Percentiles rank a stretch among this genome's conserved stretches.
These are phyloP conservation scores for Penicillium turbatum DNA, from an alignment of 495 filamentous ascomycete species.

Conservation along the genomic window DNA sequence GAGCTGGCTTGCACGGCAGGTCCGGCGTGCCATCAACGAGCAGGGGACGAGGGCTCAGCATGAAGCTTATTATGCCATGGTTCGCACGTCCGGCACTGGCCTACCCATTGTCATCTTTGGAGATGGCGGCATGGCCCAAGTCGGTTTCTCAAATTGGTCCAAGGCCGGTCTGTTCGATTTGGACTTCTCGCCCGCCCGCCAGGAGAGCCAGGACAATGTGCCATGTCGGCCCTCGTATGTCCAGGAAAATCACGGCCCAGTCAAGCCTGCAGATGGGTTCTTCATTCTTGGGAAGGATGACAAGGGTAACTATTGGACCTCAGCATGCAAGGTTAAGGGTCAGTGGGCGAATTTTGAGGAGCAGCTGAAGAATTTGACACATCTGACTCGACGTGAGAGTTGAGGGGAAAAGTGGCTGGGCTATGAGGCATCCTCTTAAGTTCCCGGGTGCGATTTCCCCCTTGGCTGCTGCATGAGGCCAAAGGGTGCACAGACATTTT, in stretches of 20 bases:
- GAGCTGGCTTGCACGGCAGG: conserved; percentile 33
- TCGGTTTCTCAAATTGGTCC: conserved; percentile 45
- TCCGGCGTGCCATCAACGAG: conserved; percentile 36
- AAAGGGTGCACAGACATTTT: too few species aligned
- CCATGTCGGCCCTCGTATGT: conserved; percentile 29
- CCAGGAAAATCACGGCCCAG: conserved; percentile 25
- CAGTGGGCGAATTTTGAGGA: conserved; percentile 24
- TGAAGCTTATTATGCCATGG: conserved; percentile 28
- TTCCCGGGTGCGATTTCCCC: background rate
- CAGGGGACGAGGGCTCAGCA: conserved; percentile 43
- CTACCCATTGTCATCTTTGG: conserved; percentile 32
- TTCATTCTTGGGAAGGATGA: conserved; percentile 46
- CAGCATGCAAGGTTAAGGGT: conserved; percentile 21
- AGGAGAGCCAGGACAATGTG: background rate
- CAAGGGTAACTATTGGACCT: conserved; percentile 47
- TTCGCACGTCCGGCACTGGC: conserved; percentile 16
- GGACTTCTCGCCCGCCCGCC: conserved; percentile 41
- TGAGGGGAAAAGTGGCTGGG: too few species aligned
- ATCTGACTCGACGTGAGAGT: background rate
- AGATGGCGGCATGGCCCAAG: conserved; percentile 28
- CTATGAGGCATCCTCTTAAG: too few species aligned
- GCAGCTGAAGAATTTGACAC: conserved; percentile 18
- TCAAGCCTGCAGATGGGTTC: conserved; percentile 23
- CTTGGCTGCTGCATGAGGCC: too few species aligned
- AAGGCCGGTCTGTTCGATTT: conserved; percentile 42